Evolutionary conservation across 2,329 filamentous ascomycete species (phyloP).

Genomic region (Aspergillus uvarum): DNA sequence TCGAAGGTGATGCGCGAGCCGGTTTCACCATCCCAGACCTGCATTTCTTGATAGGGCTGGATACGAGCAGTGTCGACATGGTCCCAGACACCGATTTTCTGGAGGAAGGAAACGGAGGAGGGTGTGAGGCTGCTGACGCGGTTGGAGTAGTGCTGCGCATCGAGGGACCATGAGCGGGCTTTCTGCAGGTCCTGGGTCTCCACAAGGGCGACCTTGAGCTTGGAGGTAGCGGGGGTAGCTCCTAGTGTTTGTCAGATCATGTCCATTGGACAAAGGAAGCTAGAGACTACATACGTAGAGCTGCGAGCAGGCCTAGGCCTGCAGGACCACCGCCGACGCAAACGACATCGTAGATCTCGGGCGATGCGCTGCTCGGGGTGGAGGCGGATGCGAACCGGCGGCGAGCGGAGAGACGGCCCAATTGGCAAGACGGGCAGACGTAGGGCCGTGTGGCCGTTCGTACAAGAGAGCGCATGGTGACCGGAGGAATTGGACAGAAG

Average conservation of each 20-base stretch:
- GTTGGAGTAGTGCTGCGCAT: slow-evolving; percentile 76
- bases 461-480: slow-evolving; percentile 37
- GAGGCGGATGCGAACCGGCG: slow-evolving; percentile 38
- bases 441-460: slow-evolving; percentile 38
- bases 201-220: slow-evolving; percentile 81
- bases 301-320: slow-evolving; percentile 77
- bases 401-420: slow-evolving; percentile 20
- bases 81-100: slow-evolving; percentile 80
- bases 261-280: not conserved
- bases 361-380: slow-evolving; percentile 31
- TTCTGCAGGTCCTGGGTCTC: slow-evolving; percentile 83
- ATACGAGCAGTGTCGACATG: slow-evolving; percentile 71
- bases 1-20: slow-evolving; percentile 88
- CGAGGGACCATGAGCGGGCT: slow-evolving; percentile 64
- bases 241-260: slow-evolving; percentile 50
- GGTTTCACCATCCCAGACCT: slow-evolving; percentile 95
- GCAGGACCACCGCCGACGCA: slow-evolving; percentile 88
- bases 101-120: slow-evolving; percentile 77
- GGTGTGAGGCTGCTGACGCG: slow-evolving; percentile 94
- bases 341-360: slow-evolving; percentile 88
- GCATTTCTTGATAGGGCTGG: slow-evolving; percentile 92
- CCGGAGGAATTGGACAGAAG: not conserved
- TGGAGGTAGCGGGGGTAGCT: slow-evolving; percentile 70
- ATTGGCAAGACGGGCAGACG: slow-evolving; percentile 42
- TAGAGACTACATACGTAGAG: slow-evolving; percentile 60